Evolutionary conservation across 148 eudicot species (phyloP), one percentile per base, ranked within the genome.

Genomic region (Mesembryanthemum crystallinum): DNA sequence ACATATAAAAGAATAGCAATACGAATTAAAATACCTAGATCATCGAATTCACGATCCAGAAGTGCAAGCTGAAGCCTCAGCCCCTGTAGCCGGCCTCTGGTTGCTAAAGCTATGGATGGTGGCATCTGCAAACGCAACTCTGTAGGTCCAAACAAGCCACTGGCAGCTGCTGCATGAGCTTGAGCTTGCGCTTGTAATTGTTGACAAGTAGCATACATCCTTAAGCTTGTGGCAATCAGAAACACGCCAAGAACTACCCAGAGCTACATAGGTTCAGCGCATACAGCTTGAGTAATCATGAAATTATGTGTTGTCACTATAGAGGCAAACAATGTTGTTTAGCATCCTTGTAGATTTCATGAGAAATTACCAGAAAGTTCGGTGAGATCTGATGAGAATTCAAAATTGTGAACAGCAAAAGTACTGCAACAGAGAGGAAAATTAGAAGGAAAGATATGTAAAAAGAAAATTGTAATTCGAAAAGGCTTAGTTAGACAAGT

Each of bases 1-100:
- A 35, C 14, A 42, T 42, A 6, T 4, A 54, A 58, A 11, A 11
- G 61, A 30, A 71, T 45, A 59, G 71, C 47, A 71, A 52, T 14
- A 65, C 33, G 42, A 8, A 66, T 0, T 7, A 61, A 62, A 25
- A 55, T 76, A 83, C 88, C 84, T 59, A 83, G 76, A 59, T 85
- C 86, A 80, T 83, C 84, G 68, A 83, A 83, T 43, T 85, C 86
- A 18, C 84, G 84, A 73, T 85, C 84, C 71, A 85, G 76, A 74
- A 81, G 83, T 18, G 88, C 86, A 73, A 86, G 85, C 68, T 83
- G 88, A 29, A 86, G 85, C 72, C 88, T 73, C 45, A 86, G 75
- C 76, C 83, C 85, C 63, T 86, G 88, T 30, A 83, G 66, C 61
- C 85, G 67, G 58, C 89, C 83, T 72, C 83, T 79, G 60, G 83